These are phyloP conservation scores for Fusarium fujikuroi DNA, from an alignment of 2,329 filamentous ascomycete genomes.

Conservation along the genomic window DNA sequence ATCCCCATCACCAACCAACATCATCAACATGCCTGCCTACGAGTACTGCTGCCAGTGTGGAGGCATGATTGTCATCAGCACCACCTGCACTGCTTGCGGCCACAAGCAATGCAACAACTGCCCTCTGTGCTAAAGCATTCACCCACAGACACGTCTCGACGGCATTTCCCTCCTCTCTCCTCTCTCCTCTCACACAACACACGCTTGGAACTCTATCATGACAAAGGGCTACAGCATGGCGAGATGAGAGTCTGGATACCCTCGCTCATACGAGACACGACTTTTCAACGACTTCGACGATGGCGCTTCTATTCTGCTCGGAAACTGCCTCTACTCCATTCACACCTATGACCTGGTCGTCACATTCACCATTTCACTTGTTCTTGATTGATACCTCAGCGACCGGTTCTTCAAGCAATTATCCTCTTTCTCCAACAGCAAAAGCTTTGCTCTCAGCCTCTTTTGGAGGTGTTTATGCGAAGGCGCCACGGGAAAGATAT, in stretches of 20 bases:
- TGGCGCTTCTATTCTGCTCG: slow-evolving; percentile 1
- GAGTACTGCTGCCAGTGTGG: slow-evolving; percentile 67
- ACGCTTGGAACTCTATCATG: background rate
- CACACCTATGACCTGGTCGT: slow-evolving; percentile 9
- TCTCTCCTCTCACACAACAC: background rate
- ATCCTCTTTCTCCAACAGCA: background rate
- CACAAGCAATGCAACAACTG: slow-evolving; percentile 63
- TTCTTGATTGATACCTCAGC: slow-evolving; percentile 30
- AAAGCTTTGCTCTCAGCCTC: background rate
- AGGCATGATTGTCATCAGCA: slow-evolving; percentile 67
- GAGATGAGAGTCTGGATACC: slow-evolving; percentile 14
- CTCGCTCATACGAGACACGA: slow-evolving; percentile 16
- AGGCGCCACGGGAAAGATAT: slow-evolving; percentile 23
- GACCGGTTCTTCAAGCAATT: slow-evolving; percentile 1
- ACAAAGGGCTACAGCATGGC: background rate
- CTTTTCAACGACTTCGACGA: slow-evolving; percentile 30
- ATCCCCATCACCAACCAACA: slow-evolving; percentile 2
- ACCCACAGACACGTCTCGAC: slow-evolving; percentile 12
- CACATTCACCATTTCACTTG: slow-evolving; percentile 11
- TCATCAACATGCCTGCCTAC: slow-evolving; percentile 55
- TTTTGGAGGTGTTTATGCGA: slow-evolving; percentile 2
- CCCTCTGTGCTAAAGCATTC: slow-evolving; percentile 48
- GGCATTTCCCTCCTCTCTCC: background rate
- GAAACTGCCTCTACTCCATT: background rate
- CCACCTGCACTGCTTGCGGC: slow-evolving; percentile 60